Percentiles rank a stretch among this genome's conserved stretches.
Conservation (phyloP, 495 filamentous ascomycete genomes). For the Viridothelium virens region DNA sequence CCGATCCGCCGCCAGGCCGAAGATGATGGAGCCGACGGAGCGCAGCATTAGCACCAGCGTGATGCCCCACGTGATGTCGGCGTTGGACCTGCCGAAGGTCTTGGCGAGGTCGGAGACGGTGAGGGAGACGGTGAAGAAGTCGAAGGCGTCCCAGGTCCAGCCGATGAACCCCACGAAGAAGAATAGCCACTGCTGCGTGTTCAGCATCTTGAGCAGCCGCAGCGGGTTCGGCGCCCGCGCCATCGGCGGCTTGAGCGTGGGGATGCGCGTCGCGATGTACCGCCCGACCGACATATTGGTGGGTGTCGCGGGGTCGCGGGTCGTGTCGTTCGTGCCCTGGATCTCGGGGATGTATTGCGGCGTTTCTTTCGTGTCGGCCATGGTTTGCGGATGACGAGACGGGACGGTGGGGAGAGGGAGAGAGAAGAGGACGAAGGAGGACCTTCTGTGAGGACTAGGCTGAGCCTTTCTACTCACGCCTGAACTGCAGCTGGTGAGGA, state of each 20-base stretch:
- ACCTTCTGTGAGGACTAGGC: background rate
- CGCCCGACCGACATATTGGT: conserved; percentile 26
- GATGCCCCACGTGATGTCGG: conserved; percentile 86
- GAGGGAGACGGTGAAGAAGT: conserved; percentile 85
- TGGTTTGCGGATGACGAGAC: background rate
- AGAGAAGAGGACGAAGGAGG: background rate
- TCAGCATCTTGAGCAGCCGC: conserved; percentile 59
- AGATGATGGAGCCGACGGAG: conserved; percentile 62
- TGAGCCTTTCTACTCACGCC: too few relatives aligned
- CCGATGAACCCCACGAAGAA: conserved; percentile 50
- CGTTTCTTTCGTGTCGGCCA: background rate
- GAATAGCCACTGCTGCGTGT: conserved; percentile 73
- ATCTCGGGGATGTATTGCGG: background rate
- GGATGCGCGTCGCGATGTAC: conserved; percentile 65
- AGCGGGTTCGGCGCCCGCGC: conserved; percentile 72
- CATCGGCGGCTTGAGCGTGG: conserved; percentile 70
- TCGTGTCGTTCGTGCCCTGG: background rate
- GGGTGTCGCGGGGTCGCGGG: conserved; percentile 5
- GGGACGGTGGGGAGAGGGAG: background rate
- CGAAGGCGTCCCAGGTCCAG: conserved; percentile 77
- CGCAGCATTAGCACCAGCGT: conserved; percentile 77
- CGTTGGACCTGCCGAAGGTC: conserved; percentile 55
- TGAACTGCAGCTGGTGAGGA: background rate
- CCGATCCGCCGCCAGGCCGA: conserved; percentile 73
- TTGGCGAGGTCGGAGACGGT: conserved; percentile 61